These are phyloP conservation scores for Biscogniauxia sp. DNA, from an alignment of 2,329 filamentous ascomycete genomes.

Conservation along the genomic window DNA sequence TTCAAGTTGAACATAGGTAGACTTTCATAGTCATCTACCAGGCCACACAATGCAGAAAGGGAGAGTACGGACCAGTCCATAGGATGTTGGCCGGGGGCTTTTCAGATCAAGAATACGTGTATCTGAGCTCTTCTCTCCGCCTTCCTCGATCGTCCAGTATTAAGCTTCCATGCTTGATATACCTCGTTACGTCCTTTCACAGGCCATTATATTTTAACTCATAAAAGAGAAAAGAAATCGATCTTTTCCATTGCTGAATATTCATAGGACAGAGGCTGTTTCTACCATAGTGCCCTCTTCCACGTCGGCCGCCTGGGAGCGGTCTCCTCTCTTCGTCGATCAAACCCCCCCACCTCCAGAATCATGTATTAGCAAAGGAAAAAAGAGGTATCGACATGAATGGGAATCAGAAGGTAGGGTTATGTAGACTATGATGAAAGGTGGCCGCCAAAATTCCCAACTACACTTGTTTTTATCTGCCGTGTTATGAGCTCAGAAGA, in stretches of 20 bases:
- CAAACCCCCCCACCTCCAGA: not conserved
- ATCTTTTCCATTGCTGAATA: not conserved
- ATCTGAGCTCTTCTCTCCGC: no score
- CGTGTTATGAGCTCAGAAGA: constrained; percentile 46
- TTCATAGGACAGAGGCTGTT: not conserved
- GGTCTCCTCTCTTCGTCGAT: not conserved
- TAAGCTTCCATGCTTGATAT: no score
- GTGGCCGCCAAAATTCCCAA: not conserved
- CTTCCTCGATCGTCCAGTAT: no score
- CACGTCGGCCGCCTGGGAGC: not conserved
- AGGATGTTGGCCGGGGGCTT: no score
- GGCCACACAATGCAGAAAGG: no score
- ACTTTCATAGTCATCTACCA: no score
- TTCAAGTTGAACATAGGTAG: no score
- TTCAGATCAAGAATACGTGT: no score
- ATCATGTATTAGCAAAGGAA: not conserved
- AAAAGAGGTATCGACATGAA: not conserved
- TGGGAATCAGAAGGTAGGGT: not conserved
- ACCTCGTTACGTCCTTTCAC: no score
- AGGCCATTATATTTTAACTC: not conserved
- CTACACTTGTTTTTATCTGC: not conserved
- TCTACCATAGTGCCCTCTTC: not conserved
- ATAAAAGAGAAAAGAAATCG: not conserved
- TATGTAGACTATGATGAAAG: not conserved
- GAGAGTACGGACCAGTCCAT: no score